Evolutionary conservation across 2,329 filamentous ascomycete genomes (phyloP).

Genomic region (Xylaria sp.): DNA sequence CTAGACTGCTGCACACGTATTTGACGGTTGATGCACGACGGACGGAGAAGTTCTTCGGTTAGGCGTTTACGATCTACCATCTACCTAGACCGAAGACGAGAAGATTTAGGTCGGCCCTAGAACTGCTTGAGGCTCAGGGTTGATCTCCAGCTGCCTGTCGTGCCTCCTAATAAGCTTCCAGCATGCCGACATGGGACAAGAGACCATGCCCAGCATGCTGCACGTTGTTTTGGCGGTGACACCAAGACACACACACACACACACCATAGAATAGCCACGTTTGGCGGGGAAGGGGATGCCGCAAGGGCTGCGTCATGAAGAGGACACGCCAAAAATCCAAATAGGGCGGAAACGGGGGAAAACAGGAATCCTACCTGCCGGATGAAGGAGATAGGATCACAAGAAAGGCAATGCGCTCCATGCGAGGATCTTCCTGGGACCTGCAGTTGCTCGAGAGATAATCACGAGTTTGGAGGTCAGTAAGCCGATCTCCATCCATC

Average conservation of each 20-base stretch:
- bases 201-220: no score
- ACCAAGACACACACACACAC: constrained; percentile 9
- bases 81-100: neutral
- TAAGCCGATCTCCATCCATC: neutral
- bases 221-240: constrained; percentile 4
- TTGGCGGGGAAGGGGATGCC: constrained; percentile 15
- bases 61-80: neutral
- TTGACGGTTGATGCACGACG: neutral
- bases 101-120: no score
- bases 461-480: neutral
- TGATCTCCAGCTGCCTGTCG: no score
- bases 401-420: constrained; percentile 2
- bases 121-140: neutral
- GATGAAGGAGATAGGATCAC: constrained; percentile 3
- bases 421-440: neutral
- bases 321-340: constrained; percentile 4
- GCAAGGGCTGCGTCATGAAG: constrained; percentile 25
- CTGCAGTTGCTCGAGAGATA: neutral
- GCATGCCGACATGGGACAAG: neutral
- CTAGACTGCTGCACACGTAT: neutral
- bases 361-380: constrained; percentile 3
- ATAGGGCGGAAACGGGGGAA: neutral
- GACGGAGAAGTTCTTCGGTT: neutral
- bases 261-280: constrained; percentile 1
- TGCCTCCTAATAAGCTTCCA: neutral